Conservation (phyloP, 352 stramenopile genomes). For the Blastocystis sp. region DNA sequence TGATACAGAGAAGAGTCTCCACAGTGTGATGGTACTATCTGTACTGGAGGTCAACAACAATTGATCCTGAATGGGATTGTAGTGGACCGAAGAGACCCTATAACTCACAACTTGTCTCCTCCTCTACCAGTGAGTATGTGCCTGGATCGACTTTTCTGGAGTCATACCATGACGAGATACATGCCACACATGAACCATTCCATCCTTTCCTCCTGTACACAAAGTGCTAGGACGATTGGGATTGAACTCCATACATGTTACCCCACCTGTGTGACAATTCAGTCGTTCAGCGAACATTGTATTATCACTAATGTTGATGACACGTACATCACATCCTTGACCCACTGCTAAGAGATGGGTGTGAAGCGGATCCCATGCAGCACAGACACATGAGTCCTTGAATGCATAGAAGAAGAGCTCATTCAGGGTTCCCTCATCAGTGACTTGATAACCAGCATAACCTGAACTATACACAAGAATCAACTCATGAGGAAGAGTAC, state of each 20-base stretch:
- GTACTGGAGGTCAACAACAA: slow-evolving; percentile 46
- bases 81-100: slow-evolving; percentile 52
- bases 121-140: slow-evolving; percentile 54
- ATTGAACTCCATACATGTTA: slow-evolving; percentile 57
- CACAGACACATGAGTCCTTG: neutral
- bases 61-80: slow-evolving; percentile 58
- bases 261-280: neutral
- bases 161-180: slow-evolving; percentile 4
- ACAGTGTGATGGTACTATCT: slow-evolving; percentile 24
- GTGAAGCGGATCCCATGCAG: slow-evolving; percentile 56
- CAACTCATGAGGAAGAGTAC: slow-evolving; percentile 44
- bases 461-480: slow-evolving; percentile 32
- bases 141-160: slow-evolving; percentile 28
- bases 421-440: neutral
- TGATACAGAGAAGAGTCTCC: slow-evolving; percentile 59
- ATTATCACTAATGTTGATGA: slow-evolving; percentile 61
- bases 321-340: neutral
- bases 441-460: slow-evolving; percentile 35
- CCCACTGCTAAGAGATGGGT: slow-evolving; percentile 27
- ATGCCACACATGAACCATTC: slow-evolving; percentile 53
- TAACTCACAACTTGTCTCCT: neutral
- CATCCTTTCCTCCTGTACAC: slow-evolving; percentile 36
- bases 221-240: slow-evolving; percentile 39
- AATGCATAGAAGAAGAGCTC: slow-evolving; percentile 57
- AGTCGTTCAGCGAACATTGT: neutral